These are phyloP conservation scores for Bryum argenteum DNA, from an alignment of 225 moss, liverwort and hornwort genomes.

Conservation along the genomic window DNA sequence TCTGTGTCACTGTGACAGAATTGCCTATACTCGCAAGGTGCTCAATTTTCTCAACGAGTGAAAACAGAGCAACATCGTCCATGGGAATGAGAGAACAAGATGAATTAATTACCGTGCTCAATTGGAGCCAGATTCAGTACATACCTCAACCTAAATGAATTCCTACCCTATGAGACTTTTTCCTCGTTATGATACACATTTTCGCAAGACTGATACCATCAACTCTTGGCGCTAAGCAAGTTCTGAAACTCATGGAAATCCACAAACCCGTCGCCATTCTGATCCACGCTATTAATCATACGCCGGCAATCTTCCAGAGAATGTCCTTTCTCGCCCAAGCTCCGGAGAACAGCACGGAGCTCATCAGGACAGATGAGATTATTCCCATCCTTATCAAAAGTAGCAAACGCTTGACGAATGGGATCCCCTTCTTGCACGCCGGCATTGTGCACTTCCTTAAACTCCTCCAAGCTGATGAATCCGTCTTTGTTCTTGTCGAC, in stretches of 20 bases:
- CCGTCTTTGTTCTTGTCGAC: slow-evolving; percentile 47
- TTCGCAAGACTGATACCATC: neutral
- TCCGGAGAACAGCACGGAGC: slow-evolving; percentile 40
- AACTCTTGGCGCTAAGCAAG: slow-evolving; percentile 38
- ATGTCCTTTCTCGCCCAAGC: slow-evolving; percentile 44
- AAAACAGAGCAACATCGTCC: neutral
- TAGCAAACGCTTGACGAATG: slow-evolving; percentile 44
- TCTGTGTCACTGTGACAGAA: too few species aligned
- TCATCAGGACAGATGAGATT: slow-evolving; percentile 50
- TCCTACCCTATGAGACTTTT: neutral
- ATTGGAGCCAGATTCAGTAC: slow-evolving; percentile 1
- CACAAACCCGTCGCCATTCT: slow-evolving; percentile 53
- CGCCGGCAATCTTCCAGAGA: slow-evolving; percentile 45
- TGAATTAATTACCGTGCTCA: neutral
- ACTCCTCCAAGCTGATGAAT: slow-evolving; percentile 46
- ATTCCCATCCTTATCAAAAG: slow-evolving; percentile 58
- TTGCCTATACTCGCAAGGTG: neutral
- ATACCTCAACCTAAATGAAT: neutral
- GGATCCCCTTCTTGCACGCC: slow-evolving; percentile 20
- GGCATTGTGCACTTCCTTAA: slow-evolving; percentile 38
- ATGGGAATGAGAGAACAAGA: neutral
- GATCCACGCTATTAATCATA: slow-evolving; percentile 45
- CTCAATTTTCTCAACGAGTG: neutral
- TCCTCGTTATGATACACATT: neutral
- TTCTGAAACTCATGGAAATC: slow-evolving; percentile 44